phyloP scores from a whole-genome alignment of 345 rosid genomes.

The Atalantia buxifolia region DNA sequence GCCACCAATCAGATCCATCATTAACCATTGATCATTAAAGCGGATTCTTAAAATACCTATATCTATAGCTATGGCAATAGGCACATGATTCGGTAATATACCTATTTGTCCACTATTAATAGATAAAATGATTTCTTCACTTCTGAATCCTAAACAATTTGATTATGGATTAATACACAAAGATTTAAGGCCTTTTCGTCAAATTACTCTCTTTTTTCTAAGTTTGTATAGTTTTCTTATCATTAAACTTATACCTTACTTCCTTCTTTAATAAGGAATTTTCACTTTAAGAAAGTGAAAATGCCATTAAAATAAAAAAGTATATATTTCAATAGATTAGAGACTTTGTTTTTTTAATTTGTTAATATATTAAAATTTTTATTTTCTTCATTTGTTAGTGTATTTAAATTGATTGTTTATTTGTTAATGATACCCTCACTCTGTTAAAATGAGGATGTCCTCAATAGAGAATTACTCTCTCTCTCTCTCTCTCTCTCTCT shows the following conservation, averaged over 20 bases:
- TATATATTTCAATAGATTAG: too few species aligned
- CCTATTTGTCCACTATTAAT: slow-evolving; percentile 8
- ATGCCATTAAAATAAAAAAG: too few species aligned
- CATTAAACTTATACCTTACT: neutral
- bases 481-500: too few species aligned
- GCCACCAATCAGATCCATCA: neutral
- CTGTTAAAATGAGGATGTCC: too few species aligned
- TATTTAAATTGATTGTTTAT: too few species aligned
- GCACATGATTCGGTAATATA: neutral
- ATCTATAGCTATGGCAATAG: neutral
- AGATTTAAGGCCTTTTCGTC: neutral
- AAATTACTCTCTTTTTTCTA: neutral
- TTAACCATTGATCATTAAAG: neutral
- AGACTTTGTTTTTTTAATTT: too few species aligned
- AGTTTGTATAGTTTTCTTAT: neutral
- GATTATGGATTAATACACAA: slow-evolving; percentile 1
- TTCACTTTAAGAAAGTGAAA: too few species aligned
- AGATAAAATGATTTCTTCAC: slow-evolving; percentile 13
- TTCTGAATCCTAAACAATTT: slow-evolving; percentile 16
- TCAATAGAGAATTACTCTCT: too few species aligned
- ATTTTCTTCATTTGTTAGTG: too few species aligned
- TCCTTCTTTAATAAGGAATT: too few species aligned
- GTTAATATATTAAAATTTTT: too few species aligned
- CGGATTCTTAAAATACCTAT: slow-evolving; percentile 7
- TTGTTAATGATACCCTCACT: too few species aligned